Conservation (phyloP, 2,329 filamentous ascomycete genomes). For the Simplicillium sp. region DNA sequence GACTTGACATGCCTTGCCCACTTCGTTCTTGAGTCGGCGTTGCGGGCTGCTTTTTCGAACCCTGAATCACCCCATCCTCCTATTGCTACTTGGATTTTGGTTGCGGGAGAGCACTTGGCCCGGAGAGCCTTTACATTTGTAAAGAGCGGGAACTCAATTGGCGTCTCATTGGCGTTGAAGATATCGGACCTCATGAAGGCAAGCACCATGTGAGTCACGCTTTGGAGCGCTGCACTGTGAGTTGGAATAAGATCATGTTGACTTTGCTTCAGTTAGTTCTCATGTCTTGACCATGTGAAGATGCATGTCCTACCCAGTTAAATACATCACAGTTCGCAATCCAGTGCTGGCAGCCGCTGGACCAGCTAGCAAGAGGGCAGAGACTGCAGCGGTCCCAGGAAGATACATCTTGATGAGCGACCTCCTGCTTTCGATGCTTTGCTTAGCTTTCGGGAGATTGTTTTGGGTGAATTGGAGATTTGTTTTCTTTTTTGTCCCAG, state of each 20-base stretch:
- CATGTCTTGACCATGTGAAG: no score
- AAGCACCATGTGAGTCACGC: constrained; percentile 47
- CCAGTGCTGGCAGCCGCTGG: no score
- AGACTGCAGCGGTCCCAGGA: no score
- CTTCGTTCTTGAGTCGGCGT: constrained; percentile 31
- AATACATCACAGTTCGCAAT: constrained; percentile 24
- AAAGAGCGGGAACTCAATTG: constrained; percentile 40
- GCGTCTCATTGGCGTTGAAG: constrained; percentile 35
- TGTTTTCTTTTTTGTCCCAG: no score
- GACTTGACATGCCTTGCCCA: constrained; percentile 50
- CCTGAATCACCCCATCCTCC: constrained; percentile 59
- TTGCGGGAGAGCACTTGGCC: constrained; percentile 37
- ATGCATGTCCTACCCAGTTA: constrained; percentile 30
- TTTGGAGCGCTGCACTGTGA: constrained; percentile 20
- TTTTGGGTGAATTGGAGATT: no score
- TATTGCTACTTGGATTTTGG: constrained; percentile 54
- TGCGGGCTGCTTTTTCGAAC: constrained; percentile 40
- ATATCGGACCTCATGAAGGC: constrained; percentile 45
- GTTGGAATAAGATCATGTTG: constrained; percentile 36
- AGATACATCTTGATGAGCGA: no score
- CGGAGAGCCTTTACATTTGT: constrained; percentile 41
- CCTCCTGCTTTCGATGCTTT: no score
- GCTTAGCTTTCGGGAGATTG: no score
- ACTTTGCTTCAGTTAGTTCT: constrained; percentile 17
- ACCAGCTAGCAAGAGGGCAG: no score